Evolutionary conservation across 2,329 filamentous ascomycete species (phyloP).

Genomic region (Aspergillus floridensis): DNA sequence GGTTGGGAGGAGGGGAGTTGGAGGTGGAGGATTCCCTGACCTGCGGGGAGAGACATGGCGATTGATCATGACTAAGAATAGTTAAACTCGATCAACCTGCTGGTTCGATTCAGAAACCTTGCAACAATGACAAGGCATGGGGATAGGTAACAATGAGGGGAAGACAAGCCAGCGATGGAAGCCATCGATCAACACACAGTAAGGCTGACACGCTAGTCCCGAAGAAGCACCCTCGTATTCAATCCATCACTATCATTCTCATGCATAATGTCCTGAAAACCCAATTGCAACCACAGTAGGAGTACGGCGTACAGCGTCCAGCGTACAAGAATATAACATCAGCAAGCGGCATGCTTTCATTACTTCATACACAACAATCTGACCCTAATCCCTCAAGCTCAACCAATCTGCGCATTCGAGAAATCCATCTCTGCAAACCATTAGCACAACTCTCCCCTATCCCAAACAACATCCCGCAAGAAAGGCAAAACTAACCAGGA

Average conservation of each 20-base stretch:
- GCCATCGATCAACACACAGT: background rate
- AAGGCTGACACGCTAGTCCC: background rate
- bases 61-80: background rate
- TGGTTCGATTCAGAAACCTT: background rate
- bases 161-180: background rate
- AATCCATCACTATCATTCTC: background rate
- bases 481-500: slow-evolving; percentile 43
- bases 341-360: slow-evolving; percentile 6
- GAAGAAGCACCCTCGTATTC: background rate
- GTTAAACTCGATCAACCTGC: no score
- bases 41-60: background rate
- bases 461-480: no score
- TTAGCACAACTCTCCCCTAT: no score
- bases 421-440: slow-evolving; percentile 61
- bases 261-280: background rate
- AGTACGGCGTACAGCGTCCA: background rate
- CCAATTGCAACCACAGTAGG: background rate
- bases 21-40: slow-evolving; percentile 27
- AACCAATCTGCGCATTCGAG: slow-evolving; percentile 61
- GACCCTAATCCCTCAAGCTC: slow-evolving; percentile 12
- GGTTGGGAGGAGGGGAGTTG: slow-evolving; percentile 17
- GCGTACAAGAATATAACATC: background rate
- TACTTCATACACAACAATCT: slow-evolving; percentile 23
- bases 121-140: no score
- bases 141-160: background rate